Evolutionary conservation across 108 stramenopile species (phyloP), one percentile per base, ranked within the genome.

Genomic region (Stephanodiscus triporus): DNA sequence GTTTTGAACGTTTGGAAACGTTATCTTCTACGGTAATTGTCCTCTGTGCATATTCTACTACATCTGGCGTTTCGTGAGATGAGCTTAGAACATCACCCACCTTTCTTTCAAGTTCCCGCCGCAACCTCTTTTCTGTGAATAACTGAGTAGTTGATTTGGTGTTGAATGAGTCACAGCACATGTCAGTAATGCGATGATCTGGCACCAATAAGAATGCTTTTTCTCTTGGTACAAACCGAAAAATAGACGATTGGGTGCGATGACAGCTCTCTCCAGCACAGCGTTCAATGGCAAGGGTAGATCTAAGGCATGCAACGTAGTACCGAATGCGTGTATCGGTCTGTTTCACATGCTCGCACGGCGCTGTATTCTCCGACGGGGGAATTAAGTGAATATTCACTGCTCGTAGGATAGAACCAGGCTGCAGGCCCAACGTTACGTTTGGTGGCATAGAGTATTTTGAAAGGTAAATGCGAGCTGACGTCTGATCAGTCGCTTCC

Each of bases 231-330:
- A 79, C 20, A 75, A 68, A 83, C 36, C 73, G 38, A 50, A 34
- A 38, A 60, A 50, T 47, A 58, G 66, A 23, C 36, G 37, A 36
- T 27, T 48, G 24, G 24, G 56, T 7, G 34, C 37, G 27, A 24
- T 65, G 36, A 26, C n/a, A 29, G 32, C 63, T 60, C 22, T 81
- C 80, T 59, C 60, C 60, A 55, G 81, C 77, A 68, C 81, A 82
- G 23, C 62, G 29, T 62, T 82, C 81, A 53, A 91, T 73, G n/a
- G 73, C 49, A 24, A 94, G 53, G 13, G 87, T 91, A 10, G 93
- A 90, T 54, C 93, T 80, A 11, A 91, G 70, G 49, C 89, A 92
- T 20, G 88, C 86, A 11, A 87, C 88, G 74, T 72, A 88, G n/a
- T 6, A 54, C 20, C 13, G 32, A 22, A 38, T 32, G 13, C 64